phyloP scores from a whole-genome alignment of 202 grass and related monocot genomes.

The Sporobolus alterniflorus region DNA sequence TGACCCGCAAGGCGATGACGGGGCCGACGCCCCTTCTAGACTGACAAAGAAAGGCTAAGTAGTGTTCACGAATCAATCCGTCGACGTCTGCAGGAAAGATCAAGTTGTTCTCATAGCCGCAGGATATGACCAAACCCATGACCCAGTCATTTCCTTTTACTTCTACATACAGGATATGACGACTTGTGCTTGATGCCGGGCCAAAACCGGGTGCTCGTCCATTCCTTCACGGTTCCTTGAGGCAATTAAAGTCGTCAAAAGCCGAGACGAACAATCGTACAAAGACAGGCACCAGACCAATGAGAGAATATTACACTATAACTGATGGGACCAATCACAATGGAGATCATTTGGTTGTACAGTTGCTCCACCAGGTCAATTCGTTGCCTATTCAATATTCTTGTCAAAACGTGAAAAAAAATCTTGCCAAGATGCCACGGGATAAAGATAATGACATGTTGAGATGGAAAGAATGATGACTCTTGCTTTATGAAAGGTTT shows the following conservation, averaged over 20 bases:
- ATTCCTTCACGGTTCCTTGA: background rate
- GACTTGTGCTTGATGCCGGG: background rate
- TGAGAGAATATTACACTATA: background rate
- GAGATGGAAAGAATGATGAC: constrained; percentile 26
- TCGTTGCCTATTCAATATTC: background rate
- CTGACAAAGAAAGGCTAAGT: no score
- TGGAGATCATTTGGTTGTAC: background rate
- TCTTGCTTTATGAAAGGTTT: background rate
- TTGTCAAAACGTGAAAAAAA: background rate
- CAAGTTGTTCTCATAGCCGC: no score
- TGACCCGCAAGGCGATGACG: no score
- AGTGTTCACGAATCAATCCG: no score
- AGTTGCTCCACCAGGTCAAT: background rate
- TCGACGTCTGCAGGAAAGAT: no score
- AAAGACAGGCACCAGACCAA: background rate
- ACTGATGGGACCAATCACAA: background rate
- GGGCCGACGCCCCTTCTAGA: no score
- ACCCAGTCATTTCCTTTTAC: background rate
- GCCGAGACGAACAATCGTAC: background rate
- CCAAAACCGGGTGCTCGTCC: background rate
- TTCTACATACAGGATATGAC: no score
- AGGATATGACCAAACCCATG: background rate
- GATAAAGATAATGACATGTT: constrained; percentile 6
- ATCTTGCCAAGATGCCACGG: constrained; percentile 8
- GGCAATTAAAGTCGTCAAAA: background rate